phyloP scores from a whole-genome alignment of 768 basidiomycete species.

The Boletus edulis region DNA sequence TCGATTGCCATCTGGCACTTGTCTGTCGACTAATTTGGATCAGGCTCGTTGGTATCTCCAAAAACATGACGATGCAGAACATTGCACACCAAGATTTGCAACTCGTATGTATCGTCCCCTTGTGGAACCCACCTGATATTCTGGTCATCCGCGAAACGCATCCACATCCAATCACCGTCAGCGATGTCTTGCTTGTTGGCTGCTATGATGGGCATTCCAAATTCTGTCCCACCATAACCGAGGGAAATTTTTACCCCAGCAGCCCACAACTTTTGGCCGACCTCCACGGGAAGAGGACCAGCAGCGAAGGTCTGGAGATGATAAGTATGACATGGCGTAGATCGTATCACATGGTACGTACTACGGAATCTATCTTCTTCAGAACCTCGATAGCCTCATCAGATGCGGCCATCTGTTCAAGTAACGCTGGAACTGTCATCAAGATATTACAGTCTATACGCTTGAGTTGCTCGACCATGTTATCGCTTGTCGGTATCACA shows the following conservation, averaged over 20 bases:
- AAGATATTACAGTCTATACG: too few species aligned
- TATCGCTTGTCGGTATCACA: conserved; percentile 15
- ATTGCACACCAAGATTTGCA: conserved; percentile 31
- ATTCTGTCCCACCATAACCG: conserved; percentile 22
- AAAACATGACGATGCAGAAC: background rate
- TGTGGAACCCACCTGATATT: conserved; percentile 29
- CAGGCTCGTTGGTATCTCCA: background rate
- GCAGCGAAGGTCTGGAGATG: conserved; percentile 5
- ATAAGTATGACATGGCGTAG: background rate
- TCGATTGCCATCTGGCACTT: conserved; percentile 2
- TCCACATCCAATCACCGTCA: conserved; percentile 16
- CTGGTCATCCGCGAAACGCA: conserved; percentile 11
- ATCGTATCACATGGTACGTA: too few species aligned
- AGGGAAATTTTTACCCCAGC: conserved; percentile 12
- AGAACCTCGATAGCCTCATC: too few species aligned
- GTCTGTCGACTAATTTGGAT: background rate
- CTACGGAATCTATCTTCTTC: too few species aligned
- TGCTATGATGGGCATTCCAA: conserved; percentile 2
- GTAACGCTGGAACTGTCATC: too few species aligned
- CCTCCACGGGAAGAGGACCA: conserved; percentile 8
- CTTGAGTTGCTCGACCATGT: conserved; percentile 11
- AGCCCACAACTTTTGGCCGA: conserved; percentile 11
- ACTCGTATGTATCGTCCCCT: conserved; percentile 33
- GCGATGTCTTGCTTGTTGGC: conserved; percentile 7
- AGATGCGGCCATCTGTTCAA: too few species aligned